Evolutionary conservation across 2,329 filamentous ascomycete genomes (phyloP), one percentile per base, ranked within the genome.

Genomic region (Incumbomyces delicatus): DNA sequence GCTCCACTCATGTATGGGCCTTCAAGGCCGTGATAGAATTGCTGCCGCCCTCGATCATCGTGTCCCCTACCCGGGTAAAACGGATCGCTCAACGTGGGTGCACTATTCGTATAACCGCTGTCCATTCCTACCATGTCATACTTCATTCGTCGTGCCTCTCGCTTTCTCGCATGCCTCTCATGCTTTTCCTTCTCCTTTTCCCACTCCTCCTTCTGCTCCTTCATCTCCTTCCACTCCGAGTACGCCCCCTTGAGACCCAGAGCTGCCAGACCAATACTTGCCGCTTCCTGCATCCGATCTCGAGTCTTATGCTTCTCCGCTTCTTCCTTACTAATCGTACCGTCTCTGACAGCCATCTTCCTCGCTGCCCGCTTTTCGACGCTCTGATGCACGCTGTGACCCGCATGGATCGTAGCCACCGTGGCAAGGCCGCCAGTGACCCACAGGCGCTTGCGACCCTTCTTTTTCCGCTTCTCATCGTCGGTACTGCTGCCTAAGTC

Each of bases 351-450:
- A 44, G 77, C 66, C 56, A 75, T 72, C 58, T 72, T 71, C 41
- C 80, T 71, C 54, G 78, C 73, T 52, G 83, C 74, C 47, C 78
- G 75, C 50, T 79, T 78, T 55, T 80, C 76, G 67, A 82, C 74
- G 57, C 74, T 77, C 52, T 74, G 70, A 63, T 81, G 80, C 46
- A 84, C 70, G 51, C 72, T 75, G 60, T 84, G 79, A 12, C 77
- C 80, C 18, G 80, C 80, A 64, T 84, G 80, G 52, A 84, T 81
- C 22, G 80, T 83, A 32, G 81, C 81, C 49, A 84, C 74, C 48
- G 78, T 80, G 45, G 81, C 80, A 49, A 84, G 67, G 52, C 80
- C 79, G 46, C 78, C 76, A 54, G 79, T 82, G 53, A 83, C 61
- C 58, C 82, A 63, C 69, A 82, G 77, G 65, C 82, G 81, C 63